Conservation (phyloP, 1,284 basidiomycete species). For the Ustilago esculenta region DNA sequence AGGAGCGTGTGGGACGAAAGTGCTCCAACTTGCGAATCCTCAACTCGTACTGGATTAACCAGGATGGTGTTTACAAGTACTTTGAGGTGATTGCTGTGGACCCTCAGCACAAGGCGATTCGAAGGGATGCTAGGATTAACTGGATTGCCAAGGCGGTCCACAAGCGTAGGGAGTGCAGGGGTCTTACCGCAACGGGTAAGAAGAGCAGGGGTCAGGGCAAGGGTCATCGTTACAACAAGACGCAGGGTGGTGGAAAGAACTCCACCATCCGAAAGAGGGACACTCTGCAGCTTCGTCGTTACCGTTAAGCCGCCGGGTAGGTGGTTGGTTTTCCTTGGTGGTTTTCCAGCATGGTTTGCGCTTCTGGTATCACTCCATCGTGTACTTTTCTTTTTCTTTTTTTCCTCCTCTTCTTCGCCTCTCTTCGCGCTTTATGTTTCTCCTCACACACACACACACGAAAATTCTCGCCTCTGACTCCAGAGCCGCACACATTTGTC, state of each 20-base stretch:
- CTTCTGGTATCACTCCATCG: not conserved
- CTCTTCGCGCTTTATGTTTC: too few relatives aligned
- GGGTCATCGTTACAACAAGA: slow-evolving; percentile 93
- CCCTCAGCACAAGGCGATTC: slow-evolving; percentile 87
- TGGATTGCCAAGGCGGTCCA: slow-evolving; percentile 99
- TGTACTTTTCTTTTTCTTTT: not conserved
- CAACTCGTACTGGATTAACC: slow-evolving; percentile 99
- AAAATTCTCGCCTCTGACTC: slow-evolving; percentile 5
- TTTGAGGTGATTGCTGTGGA: slow-evolving; percentile 99
- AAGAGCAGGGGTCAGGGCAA: slow-evolving; percentile 77
- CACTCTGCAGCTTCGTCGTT: slow-evolving; percentile 90
- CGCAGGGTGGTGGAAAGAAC: slow-evolving; percentile 74
- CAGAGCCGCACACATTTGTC: too few relatives aligned
- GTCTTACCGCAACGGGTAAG: slow-evolving; percentile 95
- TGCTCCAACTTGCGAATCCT: slow-evolving; percentile 93
- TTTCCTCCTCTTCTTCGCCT: not conserved
- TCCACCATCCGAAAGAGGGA: slow-evolving; percentile 93
- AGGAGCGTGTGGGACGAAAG: slow-evolving; percentile 96
- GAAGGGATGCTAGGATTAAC: slow-evolving; percentile 96
- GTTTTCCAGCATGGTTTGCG: too few relatives aligned
- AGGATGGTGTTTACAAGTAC: slow-evolving; percentile 99
- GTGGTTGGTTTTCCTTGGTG: too few relatives aligned
- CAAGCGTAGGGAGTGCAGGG: slow-evolving; percentile 97
- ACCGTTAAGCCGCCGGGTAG: slow-evolving; percentile 83
- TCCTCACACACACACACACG: too few relatives aligned